phyloP scores from a whole-genome alignment of 305 asterid species.

The Fraxinus sp. region DNA sequence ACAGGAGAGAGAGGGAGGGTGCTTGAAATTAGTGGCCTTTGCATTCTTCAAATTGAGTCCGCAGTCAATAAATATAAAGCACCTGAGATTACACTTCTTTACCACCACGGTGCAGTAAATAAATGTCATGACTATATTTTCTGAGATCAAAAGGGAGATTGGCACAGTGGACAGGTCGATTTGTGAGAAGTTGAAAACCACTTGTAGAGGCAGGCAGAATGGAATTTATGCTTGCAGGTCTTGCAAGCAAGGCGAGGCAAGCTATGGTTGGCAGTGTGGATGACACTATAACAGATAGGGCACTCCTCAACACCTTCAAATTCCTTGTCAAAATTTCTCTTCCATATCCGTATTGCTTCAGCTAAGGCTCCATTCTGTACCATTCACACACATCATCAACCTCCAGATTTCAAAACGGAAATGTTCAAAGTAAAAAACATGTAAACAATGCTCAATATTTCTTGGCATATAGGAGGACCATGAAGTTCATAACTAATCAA shows the following conservation, averaged over 20 bases:
- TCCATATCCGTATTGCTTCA: slow-evolving; percentile 93
- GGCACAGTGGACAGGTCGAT: slow-evolving; percentile 95
- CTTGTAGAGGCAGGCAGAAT: slow-evolving; percentile 90
- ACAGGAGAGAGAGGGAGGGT: not conserved
- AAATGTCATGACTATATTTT: not conserved
- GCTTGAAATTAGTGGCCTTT: not conserved
- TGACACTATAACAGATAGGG: slow-evolving; percentile 95
- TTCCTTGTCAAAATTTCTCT: slow-evolving; percentile 91
- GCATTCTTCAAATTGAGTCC: slow-evolving; percentile 13
- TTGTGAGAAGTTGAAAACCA: slow-evolving; percentile 99
- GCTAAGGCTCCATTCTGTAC: slow-evolving; percentile 93
- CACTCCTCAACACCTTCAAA: slow-evolving; percentile 99
- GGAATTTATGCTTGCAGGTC: slow-evolving; percentile 98
- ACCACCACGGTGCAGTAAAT: not conserved
- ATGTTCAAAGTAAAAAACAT: not conserved
- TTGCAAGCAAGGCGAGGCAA: slow-evolving; percentile 96
- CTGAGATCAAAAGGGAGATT: slow-evolving; percentile 78
- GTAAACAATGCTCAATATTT: not conserved
- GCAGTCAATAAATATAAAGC: not conserved
- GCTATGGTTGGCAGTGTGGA: slow-evolving; percentile 88
- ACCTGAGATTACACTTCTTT: slow-evolving; percentile 9
- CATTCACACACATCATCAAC: slow-evolving; percentile 28
- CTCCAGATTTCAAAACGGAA: slow-evolving; percentile 2
- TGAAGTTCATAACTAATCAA: slow-evolving; percentile 1
- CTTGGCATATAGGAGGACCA: not conserved